phyloP scores from a whole-genome alignment of 140 eudicot species.

The Flaveria floridana region DNA sequence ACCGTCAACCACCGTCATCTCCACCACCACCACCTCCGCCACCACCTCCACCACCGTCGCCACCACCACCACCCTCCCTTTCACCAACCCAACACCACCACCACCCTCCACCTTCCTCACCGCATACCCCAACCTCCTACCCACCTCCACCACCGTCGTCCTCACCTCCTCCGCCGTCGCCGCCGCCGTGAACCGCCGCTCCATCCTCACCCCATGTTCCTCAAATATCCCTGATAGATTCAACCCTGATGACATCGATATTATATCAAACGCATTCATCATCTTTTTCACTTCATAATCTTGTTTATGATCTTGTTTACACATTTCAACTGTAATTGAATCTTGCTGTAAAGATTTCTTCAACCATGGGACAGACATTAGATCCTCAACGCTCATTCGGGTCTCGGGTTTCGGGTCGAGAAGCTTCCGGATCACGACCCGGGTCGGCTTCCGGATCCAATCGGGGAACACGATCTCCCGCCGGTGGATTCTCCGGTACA shows the following conservation, averaged over 20 bases:
- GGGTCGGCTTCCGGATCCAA: conserved; percentile 55
- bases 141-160: conserved; percentile 50
- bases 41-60: conserved; percentile 47
- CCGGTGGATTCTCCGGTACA: conserved; percentile 54
- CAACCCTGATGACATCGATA: conserved; percentile 75
- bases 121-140: conserved; percentile 50
- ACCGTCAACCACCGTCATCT: conserved; percentile 45
- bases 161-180: conserved; percentile 44
- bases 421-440: conserved; percentile 45
- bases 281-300: neutral
- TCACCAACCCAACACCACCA: conserved; percentile 47
- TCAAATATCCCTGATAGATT: conserved; percentile 69
- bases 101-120: conserved; percentile 39
- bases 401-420: conserved; percentile 77
- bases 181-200: conserved; percentile 52
- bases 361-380: conserved; percentile 56
- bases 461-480: conserved; percentile 53
- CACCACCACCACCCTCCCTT: conserved; percentile 43
- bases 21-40: conserved; percentile 52
- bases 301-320: too few relatives aligned
- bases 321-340: too few relatives aligned
- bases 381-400: conserved; percentile 48
- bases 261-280: conserved; percentile 81
- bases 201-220: conserved; percentile 25
- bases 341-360: conserved; percentile 40